These are phyloP conservation scores for Phytophthora citrophthora DNA, from an alignment of 352 stramenopile species.

Conservation along the genomic window DNA sequence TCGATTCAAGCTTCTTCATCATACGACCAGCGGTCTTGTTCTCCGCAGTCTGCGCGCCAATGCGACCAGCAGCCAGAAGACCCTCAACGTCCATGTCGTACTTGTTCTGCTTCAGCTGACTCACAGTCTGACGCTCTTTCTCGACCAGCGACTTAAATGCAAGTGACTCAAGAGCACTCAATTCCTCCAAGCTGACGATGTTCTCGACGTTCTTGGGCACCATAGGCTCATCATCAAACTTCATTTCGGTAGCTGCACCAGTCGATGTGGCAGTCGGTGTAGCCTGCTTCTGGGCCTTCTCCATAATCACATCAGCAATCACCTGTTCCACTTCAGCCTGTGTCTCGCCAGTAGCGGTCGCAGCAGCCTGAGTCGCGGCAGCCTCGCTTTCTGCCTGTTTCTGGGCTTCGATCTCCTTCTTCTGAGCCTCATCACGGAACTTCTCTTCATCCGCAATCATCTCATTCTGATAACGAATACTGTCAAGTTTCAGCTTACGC, in stretches of 20 bases:
- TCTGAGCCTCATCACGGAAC: slow-evolving; percentile 87
- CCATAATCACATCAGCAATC: slow-evolving; percentile 39
- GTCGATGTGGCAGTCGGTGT: background rate
- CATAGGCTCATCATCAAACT: slow-evolving; percentile 30
- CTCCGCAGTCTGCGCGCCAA: slow-evolving; percentile 78
- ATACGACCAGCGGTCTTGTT: slow-evolving; percentile 92
- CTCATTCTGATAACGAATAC: slow-evolving; percentile 97
- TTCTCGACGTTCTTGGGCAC: slow-evolving; percentile 69
- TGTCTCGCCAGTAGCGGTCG: slow-evolving; percentile 24
- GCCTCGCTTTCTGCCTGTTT: slow-evolving; percentile 80
- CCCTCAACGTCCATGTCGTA: slow-evolving; percentile 90
- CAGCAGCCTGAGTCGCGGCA: slow-evolving; percentile 38
- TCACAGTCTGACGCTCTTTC: slow-evolving; percentile 85
- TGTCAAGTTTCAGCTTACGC: slow-evolving; percentile 89
- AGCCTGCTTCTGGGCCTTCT: slow-evolving; percentile 35
- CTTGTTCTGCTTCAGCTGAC: slow-evolving; percentile 89
- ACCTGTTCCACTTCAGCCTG: slow-evolving; percentile 43
- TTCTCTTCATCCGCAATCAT: slow-evolving; percentile 93
- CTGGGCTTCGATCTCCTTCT: slow-evolving; percentile 79
- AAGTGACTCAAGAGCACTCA: slow-evolving; percentile 83
- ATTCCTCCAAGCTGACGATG: slow-evolving; percentile 83
- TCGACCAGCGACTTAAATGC: slow-evolving; percentile 89
- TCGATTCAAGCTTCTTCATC: slow-evolving; percentile 93
- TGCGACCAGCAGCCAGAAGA: slow-evolving; percentile 77
- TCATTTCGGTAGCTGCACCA: slow-evolving; percentile 14